phyloP scores from a whole-genome alignment of 1,139 yeast species.

The Yamadazyma pseudoaaseri region DNA sequence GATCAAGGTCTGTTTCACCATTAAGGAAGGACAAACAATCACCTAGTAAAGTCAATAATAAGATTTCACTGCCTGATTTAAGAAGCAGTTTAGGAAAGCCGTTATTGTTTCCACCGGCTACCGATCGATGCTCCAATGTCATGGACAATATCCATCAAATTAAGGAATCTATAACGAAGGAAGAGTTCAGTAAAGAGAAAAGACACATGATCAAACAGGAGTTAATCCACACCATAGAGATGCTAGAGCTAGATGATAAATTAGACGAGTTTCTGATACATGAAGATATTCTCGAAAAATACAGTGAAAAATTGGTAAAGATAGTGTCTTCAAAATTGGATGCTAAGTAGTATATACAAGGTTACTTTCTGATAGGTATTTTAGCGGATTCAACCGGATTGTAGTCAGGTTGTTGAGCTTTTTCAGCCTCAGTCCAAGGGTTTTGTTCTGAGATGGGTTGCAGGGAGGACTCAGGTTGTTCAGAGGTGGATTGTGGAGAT shows the following conservation, averaged over 20 bases:
- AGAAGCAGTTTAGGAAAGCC: neutral
- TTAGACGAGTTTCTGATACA: neutral
- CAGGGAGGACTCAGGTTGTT: neutral
- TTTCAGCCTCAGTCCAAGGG: constrained; percentile 42
- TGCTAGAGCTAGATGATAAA: neutral
- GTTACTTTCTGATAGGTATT: constrained; percentile 11
- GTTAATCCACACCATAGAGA: neutral
- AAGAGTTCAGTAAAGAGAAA: neutral
- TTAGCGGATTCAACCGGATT: constrained; percentile 36
- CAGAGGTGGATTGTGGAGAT: neutral
- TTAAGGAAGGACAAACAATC: constrained; percentile 5
- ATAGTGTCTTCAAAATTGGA: constrained; percentile 10
- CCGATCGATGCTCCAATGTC: neutral
- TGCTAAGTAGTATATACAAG: too few species aligned
- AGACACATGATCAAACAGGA: neutral
- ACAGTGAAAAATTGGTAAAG: constrained; percentile 30
- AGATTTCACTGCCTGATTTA: neutral
- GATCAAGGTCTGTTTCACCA: constrained; percentile 10
- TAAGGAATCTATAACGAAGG: neutral
- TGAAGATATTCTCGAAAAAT: constrained; percentile 25
- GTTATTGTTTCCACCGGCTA: neutral
- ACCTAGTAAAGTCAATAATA: constrained; percentile 2
- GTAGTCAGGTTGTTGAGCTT: constrained; percentile 18
- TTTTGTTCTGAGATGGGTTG: constrained; percentile 9
- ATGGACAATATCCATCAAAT: neutral